Evolutionary conservation across 305 asterid species (phyloP).

Genomic region (Fraxinus xanthoxyloides): DNA sequence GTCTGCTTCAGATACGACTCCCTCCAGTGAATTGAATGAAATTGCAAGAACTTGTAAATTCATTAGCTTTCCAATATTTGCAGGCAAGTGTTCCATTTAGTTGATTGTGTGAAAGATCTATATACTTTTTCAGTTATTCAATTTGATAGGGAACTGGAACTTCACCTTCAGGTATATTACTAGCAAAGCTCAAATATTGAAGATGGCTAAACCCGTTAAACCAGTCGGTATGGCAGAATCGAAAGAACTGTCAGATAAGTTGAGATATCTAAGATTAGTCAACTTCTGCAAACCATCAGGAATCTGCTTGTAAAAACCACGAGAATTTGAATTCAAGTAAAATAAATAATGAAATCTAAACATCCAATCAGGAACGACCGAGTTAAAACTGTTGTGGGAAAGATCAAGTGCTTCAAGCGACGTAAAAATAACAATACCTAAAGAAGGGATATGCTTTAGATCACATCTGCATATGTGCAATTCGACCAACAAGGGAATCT

Average conservation of each 20-base stretch:
- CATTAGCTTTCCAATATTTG: conserved; percentile 1
- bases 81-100: conserved; percentile 15
- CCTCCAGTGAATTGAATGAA: conserved; percentile 20
- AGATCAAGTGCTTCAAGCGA: conserved; percentile 16
- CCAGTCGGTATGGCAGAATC: conserved; percentile 19
- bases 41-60: conserved; percentile 17
- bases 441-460: background rate
- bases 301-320: background rate
- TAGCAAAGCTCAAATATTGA: conserved; percentile 8
- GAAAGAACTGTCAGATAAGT: conserved; percentile 21
- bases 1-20: conserved; percentile 19
- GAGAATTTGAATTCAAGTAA: conserved; percentile 14
- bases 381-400: conserved; percentile 13
- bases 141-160: background rate
- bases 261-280: conserved; percentile 18
- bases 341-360: conserved; percentile 14
- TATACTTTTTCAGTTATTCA: background rate
- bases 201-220: conserved; percentile 1
- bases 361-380: conserved; percentile 12
- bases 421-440: conserved; percentile 1
- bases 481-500: conserved; percentile 8
- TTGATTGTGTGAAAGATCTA: conserved; percentile 18
- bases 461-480: conserved; percentile 17
- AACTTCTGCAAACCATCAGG: conserved; percentile 11
- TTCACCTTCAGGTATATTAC: conserved; percentile 14